phyloP scores from a whole-genome alignment of 345 rosid species.

The Moringa oleifera region DNA sequence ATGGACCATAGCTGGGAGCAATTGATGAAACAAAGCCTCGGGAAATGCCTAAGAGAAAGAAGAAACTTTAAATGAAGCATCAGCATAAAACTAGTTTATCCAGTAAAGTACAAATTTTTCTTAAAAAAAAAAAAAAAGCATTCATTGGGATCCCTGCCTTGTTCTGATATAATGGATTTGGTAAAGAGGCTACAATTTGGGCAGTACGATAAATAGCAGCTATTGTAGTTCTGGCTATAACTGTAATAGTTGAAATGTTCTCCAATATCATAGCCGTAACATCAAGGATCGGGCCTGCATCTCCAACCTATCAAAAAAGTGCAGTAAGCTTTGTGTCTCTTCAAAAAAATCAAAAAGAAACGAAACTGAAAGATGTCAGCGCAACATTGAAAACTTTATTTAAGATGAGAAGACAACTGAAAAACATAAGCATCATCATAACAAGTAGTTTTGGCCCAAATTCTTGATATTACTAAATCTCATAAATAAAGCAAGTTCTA shows the following conservation, averaged over 20 bases:
- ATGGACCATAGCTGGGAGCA: slow-evolving; percentile 93
- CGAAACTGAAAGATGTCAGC: neutral
- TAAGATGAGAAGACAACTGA: slow-evolving; percentile 5
- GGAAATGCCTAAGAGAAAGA: slow-evolving; percentile 68
- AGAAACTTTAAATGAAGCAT: slow-evolving; percentile 10
- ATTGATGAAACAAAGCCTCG: slow-evolving; percentile 88
- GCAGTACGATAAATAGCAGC: slow-evolving; percentile 87
- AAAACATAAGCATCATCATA: slow-evolving; percentile 8
- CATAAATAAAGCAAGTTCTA: neutral
- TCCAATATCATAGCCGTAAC: slow-evolving; percentile 89
- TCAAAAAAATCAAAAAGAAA: slow-evolving; percentile 5
- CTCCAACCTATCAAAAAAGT: slow-evolving; percentile 65
- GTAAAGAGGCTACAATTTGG: slow-evolving; percentile 81
- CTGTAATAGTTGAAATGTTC: slow-evolving; percentile 70
- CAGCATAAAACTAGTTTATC: slow-evolving; percentile 6
- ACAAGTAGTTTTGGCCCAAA: neutral
- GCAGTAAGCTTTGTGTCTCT: slow-evolving; percentile 18
- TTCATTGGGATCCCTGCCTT: slow-evolving; percentile 42
- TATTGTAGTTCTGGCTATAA: slow-evolving; percentile 71
- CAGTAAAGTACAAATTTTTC: slow-evolving; percentile 3
- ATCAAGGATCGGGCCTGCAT: slow-evolving; percentile 89
- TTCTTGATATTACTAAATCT: neutral
- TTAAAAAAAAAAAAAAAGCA: neutral
- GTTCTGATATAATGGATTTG: slow-evolving; percentile 72
- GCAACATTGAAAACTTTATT: neutral